Conservation (phyloP, 2,329 filamentous ascomycete genomes). For the Aspergillus udagawae region DNA sequence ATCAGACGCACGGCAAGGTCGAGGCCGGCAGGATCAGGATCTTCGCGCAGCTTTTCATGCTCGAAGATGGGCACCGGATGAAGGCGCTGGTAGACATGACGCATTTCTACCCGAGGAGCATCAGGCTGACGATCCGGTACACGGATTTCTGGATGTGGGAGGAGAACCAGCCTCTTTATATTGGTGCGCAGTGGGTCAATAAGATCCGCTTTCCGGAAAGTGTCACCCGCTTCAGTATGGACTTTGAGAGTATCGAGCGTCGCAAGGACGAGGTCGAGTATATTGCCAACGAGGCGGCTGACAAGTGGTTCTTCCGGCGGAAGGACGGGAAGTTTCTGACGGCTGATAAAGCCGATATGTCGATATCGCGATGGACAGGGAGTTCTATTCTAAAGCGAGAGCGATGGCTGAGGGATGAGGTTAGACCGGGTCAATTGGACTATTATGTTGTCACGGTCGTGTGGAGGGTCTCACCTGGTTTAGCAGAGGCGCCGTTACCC, state of each 20-base stretch:
- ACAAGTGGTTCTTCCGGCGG: constrained; percentile 35
- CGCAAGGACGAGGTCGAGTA: constrained; percentile 45
- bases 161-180: constrained; percentile 30
- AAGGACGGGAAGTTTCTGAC: constrained; percentile 30
- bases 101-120: constrained; percentile 30
- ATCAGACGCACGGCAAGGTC: constrained; percentile 18
- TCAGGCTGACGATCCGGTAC: constrained; percentile 49
- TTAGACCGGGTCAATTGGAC: constrained; percentile 34
- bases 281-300: constrained; percentile 38
- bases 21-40: constrained; percentile 35
- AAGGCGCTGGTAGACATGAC: constrained; percentile 21
- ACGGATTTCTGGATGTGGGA: constrained; percentile 51
- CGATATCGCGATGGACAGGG: constrained; percentile 43
- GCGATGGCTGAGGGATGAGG: constrained; percentile 45
- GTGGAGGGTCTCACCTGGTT: constrained; percentile 20
- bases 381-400: constrained; percentile 38
- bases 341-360: constrained; percentile 24
- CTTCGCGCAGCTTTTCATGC: constrained; percentile 43
- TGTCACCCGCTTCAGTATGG: constrained; percentile 40
- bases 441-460: constrained; percentile 44
- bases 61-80: constrained; percentile 30
- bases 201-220: constrained; percentile 26
- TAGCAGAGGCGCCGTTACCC: background rate
- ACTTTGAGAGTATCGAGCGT: constrained; percentile 47
- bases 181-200: constrained; percentile 39